Evolutionary conservation across 176 grass and related monocot genomes (phyloP).

Genomic region (Miscanthus lutarioriparius): DNA sequence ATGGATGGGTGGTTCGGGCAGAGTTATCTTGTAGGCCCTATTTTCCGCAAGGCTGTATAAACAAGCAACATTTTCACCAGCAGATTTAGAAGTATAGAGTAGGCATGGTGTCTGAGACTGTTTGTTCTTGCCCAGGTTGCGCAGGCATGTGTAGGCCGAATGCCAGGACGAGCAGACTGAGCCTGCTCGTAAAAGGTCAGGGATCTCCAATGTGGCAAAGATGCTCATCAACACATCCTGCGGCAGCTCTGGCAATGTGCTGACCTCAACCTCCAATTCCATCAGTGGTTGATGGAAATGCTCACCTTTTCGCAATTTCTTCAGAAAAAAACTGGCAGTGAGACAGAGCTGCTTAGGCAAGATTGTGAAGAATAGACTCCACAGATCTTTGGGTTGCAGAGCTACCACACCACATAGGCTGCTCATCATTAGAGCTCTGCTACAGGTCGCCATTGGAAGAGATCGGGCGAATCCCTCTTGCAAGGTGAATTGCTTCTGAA

Average conservation of each 20-base stretch:
- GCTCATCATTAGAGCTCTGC: background rate
- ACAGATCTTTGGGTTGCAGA: no score
- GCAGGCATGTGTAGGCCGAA: background rate
- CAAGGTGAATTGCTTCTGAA: background rate
- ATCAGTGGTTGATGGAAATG: background rate
- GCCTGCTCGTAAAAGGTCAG: background rate
- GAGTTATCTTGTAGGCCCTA: no score
- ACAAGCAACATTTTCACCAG: no score
- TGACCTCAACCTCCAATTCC: background rate
- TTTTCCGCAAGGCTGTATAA: no score
- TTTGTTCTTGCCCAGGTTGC: background rate
- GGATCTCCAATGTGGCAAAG: background rate
- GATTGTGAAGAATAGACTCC: background rate
- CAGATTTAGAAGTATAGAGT: background rate
- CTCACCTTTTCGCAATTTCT: background rate
- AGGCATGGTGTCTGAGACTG: background rate
- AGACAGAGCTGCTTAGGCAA: background rate
- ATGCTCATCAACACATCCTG: background rate
- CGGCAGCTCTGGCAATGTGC: background rate
- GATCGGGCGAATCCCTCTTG: background rate
- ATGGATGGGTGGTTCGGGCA: no score
- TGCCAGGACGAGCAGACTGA: background rate
- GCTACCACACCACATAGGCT: background rate
- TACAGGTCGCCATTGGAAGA: background rate
- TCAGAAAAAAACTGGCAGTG: background rate